phyloP scores from a whole-genome alignment of 192 early-diverging fungal species.

The Coemansia sp. region DNA sequence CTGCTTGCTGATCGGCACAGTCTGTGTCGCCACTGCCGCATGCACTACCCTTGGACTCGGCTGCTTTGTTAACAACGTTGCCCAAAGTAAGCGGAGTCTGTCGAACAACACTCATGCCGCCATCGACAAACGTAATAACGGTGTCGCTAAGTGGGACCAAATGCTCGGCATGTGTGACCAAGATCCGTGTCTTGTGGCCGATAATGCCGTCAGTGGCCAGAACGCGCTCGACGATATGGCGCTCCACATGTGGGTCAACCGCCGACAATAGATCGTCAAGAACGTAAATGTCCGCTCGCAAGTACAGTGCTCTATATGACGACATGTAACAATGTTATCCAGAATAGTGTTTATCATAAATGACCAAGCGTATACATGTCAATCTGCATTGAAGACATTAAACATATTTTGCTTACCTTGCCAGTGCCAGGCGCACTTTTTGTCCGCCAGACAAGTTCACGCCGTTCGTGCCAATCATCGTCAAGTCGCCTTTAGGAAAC shows the following conservation, averaged over 20 bases:
- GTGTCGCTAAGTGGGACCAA: constrained; percentile 27
- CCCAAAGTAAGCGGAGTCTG: constrained; percentile 14
- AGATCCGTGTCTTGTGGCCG: constrained; percentile 51
- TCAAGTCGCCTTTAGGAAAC: too few relatives aligned
- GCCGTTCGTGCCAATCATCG: too few relatives aligned
- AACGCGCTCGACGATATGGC: constrained; percentile 60
- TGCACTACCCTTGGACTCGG: not conserved
- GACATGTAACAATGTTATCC: not conserved
- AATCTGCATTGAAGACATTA: not conserved
- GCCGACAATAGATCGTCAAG: constrained; percentile 76
- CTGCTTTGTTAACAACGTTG: not conserved
- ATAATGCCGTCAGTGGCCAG: constrained; percentile 38
- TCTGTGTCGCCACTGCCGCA: not conserved
- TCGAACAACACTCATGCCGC: not conserved
- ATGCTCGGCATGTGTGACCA: constrained; percentile 62
- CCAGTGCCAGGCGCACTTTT: constrained; percentile 62
- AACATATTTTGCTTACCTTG: constrained; percentile 33
- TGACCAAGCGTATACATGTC: not conserved
- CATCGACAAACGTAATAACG: constrained; percentile 24
- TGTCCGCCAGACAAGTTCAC: too few relatives aligned
- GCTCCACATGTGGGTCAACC: constrained; percentile 66
- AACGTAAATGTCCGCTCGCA: constrained; percentile 65
- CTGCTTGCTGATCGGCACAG: not conserved
- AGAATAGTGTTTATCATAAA: not conserved
- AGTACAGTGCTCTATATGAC: constrained; percentile 61